Conservation (phyloP, 805 yeast genomes). For the Brettanomyces sp. region DNA sequence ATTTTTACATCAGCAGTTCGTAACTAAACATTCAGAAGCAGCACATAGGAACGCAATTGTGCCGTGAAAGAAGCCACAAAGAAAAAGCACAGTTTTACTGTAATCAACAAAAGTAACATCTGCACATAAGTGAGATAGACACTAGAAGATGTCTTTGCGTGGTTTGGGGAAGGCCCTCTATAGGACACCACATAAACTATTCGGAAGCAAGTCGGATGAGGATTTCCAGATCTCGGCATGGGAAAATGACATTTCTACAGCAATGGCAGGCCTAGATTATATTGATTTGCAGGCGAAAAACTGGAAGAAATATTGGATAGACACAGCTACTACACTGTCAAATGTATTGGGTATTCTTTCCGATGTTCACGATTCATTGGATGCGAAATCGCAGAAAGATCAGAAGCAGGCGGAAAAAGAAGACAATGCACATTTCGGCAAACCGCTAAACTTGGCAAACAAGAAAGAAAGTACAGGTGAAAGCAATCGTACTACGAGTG, state of each 20-base stretch:
- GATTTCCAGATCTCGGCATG: slow-evolving; percentile 33
- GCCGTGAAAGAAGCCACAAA: too few relatives aligned
- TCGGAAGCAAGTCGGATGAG: slow-evolving; percentile 26
- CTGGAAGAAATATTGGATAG: slow-evolving; percentile 19
- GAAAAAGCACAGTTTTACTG: too few relatives aligned
- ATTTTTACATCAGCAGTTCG: neutral
- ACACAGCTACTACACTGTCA: slow-evolving; percentile 25
- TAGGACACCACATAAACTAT: slow-evolving; percentile 28
- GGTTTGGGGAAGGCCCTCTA: slow-evolving; percentile 28
- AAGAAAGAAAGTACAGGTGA: slow-evolving; percentile 6
- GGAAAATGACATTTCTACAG: slow-evolving; percentile 32
- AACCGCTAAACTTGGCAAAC: neutral
- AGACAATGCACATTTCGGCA: slow-evolving; percentile 5
- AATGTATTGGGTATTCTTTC: slow-evolving; percentile 24
- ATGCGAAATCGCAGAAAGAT: slow-evolving; percentile 5
- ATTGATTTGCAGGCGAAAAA: slow-evolving; percentile 23
- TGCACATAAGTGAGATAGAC: too few relatives aligned
- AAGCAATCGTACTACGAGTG: slow-evolving; percentile 22
- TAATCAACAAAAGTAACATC: too few relatives aligned
- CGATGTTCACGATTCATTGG: slow-evolving; percentile 28
- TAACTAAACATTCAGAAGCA: too few relatives aligned
- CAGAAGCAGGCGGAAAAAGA: slow-evolving; percentile 4
- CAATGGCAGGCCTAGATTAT: slow-evolving; percentile 36
- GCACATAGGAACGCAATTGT: too few relatives aligned
- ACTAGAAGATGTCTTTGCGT: slow-evolving; percentile 23